Evolutionary conservation across 2,329 filamentous ascomycete genomes (phyloP).

Genomic region (Dothideomycetes sp.): DNA sequence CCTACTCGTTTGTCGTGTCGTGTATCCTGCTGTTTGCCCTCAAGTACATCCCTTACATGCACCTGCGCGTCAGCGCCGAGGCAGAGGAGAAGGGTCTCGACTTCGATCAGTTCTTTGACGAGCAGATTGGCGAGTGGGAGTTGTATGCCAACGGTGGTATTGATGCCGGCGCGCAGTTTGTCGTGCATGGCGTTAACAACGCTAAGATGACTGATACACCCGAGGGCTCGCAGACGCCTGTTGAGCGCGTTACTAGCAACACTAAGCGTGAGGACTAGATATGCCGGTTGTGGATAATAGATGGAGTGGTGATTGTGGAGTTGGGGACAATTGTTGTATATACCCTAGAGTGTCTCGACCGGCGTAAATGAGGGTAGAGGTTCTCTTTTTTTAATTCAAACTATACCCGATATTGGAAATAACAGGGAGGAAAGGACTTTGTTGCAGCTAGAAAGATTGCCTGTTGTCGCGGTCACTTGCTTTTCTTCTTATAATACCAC

Average conservation of each 20-base stretch:
- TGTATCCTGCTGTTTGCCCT: conserved; percentile 41
- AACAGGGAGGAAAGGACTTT: too few relatives aligned
- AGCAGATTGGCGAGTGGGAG: conserved; percentile 36
- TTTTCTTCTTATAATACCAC: too few relatives aligned
- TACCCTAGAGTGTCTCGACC: too few relatives aligned
- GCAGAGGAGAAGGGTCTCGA: conserved; percentile 45
- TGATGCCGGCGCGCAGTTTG: conserved; percentile 1
- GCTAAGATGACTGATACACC: background rate
- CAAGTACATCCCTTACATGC: conserved; percentile 44
- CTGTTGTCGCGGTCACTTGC: too few relatives aligned
- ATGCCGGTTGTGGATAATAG: too few relatives aligned
- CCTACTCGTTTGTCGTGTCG: conserved; percentile 42
- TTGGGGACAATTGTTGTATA: too few relatives aligned
- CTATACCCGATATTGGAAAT: too few relatives aligned
- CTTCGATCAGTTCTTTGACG: conserved; percentile 44
- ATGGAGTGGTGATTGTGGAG: too few relatives aligned
- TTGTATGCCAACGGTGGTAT: conserved; percentile 9
- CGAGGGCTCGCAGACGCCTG: background rate
- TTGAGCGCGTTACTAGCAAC: background rate
- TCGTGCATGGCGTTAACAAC: background rate
- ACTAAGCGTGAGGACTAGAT: too few relatives aligned
- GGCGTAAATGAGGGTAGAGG: too few relatives aligned
- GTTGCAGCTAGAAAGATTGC: too few relatives aligned
- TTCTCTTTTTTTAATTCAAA: too few relatives aligned
- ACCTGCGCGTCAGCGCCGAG: conserved; percentile 43